Base-by-base conservation (phyloP, 1,284 basidiomycete species). In the Apiotrichum sp. region DNA sequence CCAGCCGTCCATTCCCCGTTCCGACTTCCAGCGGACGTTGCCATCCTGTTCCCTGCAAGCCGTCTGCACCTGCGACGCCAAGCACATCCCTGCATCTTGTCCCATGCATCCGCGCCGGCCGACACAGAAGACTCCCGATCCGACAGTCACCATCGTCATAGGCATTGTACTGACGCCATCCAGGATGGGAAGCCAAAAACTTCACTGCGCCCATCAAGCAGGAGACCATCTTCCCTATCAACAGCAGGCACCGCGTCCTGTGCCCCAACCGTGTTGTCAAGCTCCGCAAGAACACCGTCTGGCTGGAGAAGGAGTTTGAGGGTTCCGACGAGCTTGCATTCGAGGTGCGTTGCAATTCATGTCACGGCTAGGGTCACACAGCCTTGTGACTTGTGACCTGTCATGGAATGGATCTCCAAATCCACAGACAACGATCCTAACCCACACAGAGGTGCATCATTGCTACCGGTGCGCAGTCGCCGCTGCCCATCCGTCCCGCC, bases 101-200 rank as follows among this genome's bases (percentile, higher is more conserved):
- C 22, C 22, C 22, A 22, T 22, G 22, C 22, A 22, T 22, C 22
- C 22, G 22, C 22, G 22, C 22, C 22, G 22, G 22, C 22, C 22
- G 22, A 22, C 22, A 22, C 22, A 22, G 22, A 22, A 22, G 22
- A 22, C 22, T 22, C 22, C 22, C 22, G 22, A 22, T 22, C 22
- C 22, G 22, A 22, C 22, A 22, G 22, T 22, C 22, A 22, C 22
- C 22, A 22, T 22, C 22, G 22, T 22, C 22, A 22, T 22, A 22
- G 22, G 22, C 22, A 22, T 22, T 22, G 22, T 41, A 16, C 40
- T 41, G 6, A 41, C 40, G 6, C 40, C 6, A 6, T 8, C 10
- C 51, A 73, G 74, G 72, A 45, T 76, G 72, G 70, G 74, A 78
- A 59, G 52, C 41, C 36, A 67, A 70, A 31, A 68, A 71, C 47